Percentiles rank a stretch among this genome's conserved stretches.
phyloP scores from a whole-genome alignment of 2,329 filamentous ascomycete genomes.

The Aspergillus chevalieri region DNA sequence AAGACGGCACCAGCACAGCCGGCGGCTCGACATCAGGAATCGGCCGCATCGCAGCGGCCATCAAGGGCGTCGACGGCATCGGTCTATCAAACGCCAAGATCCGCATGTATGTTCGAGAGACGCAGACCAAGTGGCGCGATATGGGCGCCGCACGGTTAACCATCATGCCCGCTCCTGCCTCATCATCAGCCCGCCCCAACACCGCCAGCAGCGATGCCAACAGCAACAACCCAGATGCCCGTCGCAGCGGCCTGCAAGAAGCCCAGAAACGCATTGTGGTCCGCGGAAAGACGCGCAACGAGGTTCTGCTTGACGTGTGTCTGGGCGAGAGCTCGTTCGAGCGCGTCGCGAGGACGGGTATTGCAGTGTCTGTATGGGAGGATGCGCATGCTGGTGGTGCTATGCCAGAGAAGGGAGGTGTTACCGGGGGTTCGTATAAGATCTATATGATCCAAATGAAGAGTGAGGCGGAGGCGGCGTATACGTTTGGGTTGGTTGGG shows the following conservation, averaged over 20 bases:
- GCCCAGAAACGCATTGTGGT: slow-evolving; percentile 83
- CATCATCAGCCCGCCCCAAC: slow-evolving; percentile 43
- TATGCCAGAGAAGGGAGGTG: slow-evolving; percentile 50
- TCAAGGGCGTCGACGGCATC: slow-evolving; percentile 55
- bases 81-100: slow-evolving; percentile 69
- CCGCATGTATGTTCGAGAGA: slow-evolving; percentile 73
- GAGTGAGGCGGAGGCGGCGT: slow-evolving; percentile 48
- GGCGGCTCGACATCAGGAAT: slow-evolving; percentile 52
- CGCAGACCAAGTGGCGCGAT: slow-evolving; percentile 78
- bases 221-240: slow-evolving; percentile 20
- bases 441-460: slow-evolving; percentile 63
- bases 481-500: slow-evolving; percentile 50
- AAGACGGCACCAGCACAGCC: slow-evolving; percentile 53
- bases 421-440: slow-evolving; percentile 51
- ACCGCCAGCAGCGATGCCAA: slow-evolving; percentile 34
- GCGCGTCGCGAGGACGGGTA: slow-evolving; percentile 73
- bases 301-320: slow-evolving; percentile 73
- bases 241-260: slow-evolving; percentile 48
- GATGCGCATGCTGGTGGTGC: slow-evolving; percentile 58
- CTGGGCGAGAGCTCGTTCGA: slow-evolving; percentile 80
- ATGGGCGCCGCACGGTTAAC: slow-evolving; percentile 78
- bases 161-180: slow-evolving; percentile 58
- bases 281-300: slow-evolving; percentile 59
- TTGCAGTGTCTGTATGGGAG: slow-evolving; percentile 85
- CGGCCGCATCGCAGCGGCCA: slow-evolving; percentile 43